Conservation (phyloP, 202 grass and related monocot genomes). For the Hordeum pubiflorum region DNA sequence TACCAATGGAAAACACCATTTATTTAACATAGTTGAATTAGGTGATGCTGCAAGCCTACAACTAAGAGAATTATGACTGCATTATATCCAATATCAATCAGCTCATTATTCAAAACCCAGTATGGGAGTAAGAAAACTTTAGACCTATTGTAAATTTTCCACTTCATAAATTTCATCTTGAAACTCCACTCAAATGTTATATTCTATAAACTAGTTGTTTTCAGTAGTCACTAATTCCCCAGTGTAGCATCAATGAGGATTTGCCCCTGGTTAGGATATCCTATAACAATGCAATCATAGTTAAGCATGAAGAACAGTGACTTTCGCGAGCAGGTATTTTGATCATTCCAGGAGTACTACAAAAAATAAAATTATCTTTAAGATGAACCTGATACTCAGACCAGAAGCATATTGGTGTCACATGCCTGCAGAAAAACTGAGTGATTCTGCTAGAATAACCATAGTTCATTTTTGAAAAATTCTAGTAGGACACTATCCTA, state of each 20-base stretch:
- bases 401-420: neutral
- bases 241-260: neutral
- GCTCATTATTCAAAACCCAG: neutral
- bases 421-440: neutral
- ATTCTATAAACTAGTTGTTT: neutral
- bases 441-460: neutral
- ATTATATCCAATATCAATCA: neutral
- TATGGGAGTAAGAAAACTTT: slow-evolving; percentile 1
- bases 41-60: neutral
- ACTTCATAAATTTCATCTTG: neutral
- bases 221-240: neutral
- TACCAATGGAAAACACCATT: slow-evolving; percentile 6
- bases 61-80: neutral
- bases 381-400: neutral
- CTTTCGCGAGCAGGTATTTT: neutral
- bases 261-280: neutral
- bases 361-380: neutral
- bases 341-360: neutral
- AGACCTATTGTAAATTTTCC: neutral
- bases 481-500: neutral
- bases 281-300: neutral
- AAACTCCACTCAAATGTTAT: neutral
- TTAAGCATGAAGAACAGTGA: neutral
- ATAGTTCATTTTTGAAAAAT: neutral
- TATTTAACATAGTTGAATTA: neutral